Base-by-base conservation (phyloP, 345 rosid species). In the Arabidopsis arenosa region DNA sequence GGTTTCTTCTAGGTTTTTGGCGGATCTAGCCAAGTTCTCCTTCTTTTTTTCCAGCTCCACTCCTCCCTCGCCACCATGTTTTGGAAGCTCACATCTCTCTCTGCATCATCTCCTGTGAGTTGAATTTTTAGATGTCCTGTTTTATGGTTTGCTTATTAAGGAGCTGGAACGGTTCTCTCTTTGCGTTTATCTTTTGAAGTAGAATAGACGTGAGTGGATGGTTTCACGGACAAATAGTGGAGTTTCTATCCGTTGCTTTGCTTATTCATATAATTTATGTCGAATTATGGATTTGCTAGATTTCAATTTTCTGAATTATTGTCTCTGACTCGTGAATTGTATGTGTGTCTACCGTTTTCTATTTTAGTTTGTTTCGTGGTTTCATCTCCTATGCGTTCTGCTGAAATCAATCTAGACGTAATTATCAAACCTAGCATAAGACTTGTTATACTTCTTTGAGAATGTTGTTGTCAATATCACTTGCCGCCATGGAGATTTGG, bases 91-190 rank as follows among this genome's bases (percentile, higher is more conserved):
- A 80, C 98, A 12, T 71, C 91, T 77, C 82, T 96, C 70, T 89
- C 99, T 15, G 82, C 97, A 23, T 87, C 99, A 39, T 93, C 97
- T 73, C 98, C 99, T 18, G 99, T 96, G 73, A 93, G 96, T 82
- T 70, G 4, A 37, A 37, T 7, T 2, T 37, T 2, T 37, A 37
- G 9, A 9, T 37, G 9, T 7, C 32, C 4, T 28, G 30, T 28
- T 28, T 2, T 28, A 28, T 28, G 26, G 26, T 23, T 23, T 23
- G 26, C 26, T 23, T 23, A 23, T 23, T 23, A 15, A 15, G 17
- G 9, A 49, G 32, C 8, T 48, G 14, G 41, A 11, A 13, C 2
- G 12, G 12, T 17, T 58, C 47, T 72, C 8, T 36, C 26, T 26
- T 26, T 32, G 52, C 11, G 10, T 36, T 60, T 4, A 15, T 60